Conservation (phyloP, 805 yeast genomes). For the Metschnikowia cerradonensis region DNA sequence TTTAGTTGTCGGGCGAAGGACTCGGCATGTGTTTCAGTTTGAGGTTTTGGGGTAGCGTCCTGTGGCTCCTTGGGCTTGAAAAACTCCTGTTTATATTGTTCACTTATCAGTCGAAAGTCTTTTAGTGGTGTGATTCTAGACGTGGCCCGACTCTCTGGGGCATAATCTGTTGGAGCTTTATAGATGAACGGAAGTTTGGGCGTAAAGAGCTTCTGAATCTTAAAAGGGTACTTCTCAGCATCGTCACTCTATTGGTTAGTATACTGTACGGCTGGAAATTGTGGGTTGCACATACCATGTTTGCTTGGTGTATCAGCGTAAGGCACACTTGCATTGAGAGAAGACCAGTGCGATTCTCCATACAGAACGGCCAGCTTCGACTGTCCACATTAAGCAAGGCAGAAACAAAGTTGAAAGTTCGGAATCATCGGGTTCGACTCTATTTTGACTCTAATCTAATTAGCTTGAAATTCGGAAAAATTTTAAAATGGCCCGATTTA, state of each 20-base stretch:
- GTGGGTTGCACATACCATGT: conserved; percentile 1
- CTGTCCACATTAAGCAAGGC: not conserved
- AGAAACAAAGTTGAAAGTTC: not conserved
- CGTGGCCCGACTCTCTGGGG: conserved; percentile 46
- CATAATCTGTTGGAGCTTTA: conserved; percentile 46
- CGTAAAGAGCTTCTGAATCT: conserved; percentile 49
- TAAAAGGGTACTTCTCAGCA: conserved; percentile 32
- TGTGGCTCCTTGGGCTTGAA: not conserved
- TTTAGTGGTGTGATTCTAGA: conserved; percentile 45
- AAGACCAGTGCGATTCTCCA: not conserved
- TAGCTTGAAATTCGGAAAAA: too few relatives aligned
- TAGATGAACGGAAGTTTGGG: conserved; percentile 56
- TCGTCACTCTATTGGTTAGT: conserved; percentile 18
- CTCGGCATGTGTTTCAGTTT: conserved; percentile 7
- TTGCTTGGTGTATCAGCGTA: not conserved
- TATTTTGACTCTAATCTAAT: too few relatives aligned
- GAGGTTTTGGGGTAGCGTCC: not conserved
- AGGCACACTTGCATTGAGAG: not conserved
- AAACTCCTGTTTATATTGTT: conserved; percentile 27
- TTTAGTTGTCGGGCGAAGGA: conserved; percentile 15
- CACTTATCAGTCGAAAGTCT: conserved; percentile 20
- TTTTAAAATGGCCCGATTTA: too few relatives aligned
- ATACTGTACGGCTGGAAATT: not conserved
- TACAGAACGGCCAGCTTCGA: not conserved
- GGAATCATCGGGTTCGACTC: not conserved